Evolutionary conservation across 345 rosid species (phyloP), one percentile per base, ranked within the genome.

Genomic region (Cardamine occulta): DNA sequence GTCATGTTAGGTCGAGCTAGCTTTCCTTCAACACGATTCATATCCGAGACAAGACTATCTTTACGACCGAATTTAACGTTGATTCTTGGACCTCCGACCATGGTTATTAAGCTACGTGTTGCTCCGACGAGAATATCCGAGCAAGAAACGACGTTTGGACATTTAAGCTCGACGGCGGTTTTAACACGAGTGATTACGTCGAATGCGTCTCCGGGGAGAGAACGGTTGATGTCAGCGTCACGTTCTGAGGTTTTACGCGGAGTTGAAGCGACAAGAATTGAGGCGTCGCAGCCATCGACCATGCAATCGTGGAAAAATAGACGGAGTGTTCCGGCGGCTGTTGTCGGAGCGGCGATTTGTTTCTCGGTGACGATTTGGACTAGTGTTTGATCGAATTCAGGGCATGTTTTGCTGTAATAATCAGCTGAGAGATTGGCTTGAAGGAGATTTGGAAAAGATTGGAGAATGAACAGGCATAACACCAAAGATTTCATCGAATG

Each of bases 181-280:
- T 90, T 92, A 39, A 82, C 82, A 2, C 87, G 80, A 1, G 83
- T 61, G 23, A 92, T 61, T 0, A 92, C 69, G 48, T 92, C 97
- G 44, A 88, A 90, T 4, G 84, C 96, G 19, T 92, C 96, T 1
- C 97, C 97, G 0, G 97, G 86, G 64, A 88, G 91, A 34, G 88
- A 81, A 0, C 52, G 82, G 76, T 90, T 92, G 76, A 75, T 63
- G 24, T 88, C 86, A 0, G 83, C 83, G 34, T 87, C 87, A 0
- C 87, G 88, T 74, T 92, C 96, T 1, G 92, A 85, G 28, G 77
- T 83, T 63, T 86, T 85, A 82, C 82, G 81, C 5, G 88, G 48
- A 52, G 83, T 88, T 68, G 97, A 87, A 32, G 89, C 40, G 1
- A 92, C 52, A 67, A 92, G 88, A 14, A 86, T 63, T 0, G 96